Evolutionary conservation across 495 filamentous ascomycete species (phyloP), one percentile per base, ranked within the genome.

Genomic region (Aspergillus bertholletiae): DNA sequence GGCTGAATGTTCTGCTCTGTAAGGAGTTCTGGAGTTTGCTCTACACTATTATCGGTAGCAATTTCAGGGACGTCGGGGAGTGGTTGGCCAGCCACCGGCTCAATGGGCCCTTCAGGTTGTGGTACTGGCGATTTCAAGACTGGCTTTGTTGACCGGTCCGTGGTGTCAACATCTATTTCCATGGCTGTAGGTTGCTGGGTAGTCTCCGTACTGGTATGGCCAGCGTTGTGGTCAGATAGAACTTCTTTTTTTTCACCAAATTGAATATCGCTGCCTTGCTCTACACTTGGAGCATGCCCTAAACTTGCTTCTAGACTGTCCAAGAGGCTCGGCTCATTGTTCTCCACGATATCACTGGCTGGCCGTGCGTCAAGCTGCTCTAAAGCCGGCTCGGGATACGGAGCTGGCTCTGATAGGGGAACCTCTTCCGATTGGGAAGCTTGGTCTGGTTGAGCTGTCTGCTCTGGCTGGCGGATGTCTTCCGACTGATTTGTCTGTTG

Each of bases 301-400:
- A 68, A 49, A 34, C 62, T 65, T 23, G 57, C 62, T 50, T 68
- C 65, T 23, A 68, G 39, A 26, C 46, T 57, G 45, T 55, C 60
- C 3, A 68, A 35, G 5, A 68, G 37, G 50, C 63, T 56, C 21
- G 53, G 28, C 2, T 60, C 58, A 8, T 47, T 50, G 20, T 27
- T 40, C 17, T 57, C 54, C 8, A 5, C 51, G 7, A 13, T 20
- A 15, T 23, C 35, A 21, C 45, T 43, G 18, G 12, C 43, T 24
- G 49, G 27, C 17, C 51, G 54, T 22, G 50, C 1, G 18, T 26
- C 17, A n/a, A 20, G 5, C 48, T 60, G 46, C 15, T 53, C 47
- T 21, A n/a, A 15, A 9, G 15, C 26, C 43, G 50, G 23, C 5
- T 34, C 43, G 24, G 41, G 58, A 27, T 41, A 9, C 18, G 21